Conservation (phyloP, 2,329 filamentous ascomycete genomes). For the Macrophomina tecta region DNA sequence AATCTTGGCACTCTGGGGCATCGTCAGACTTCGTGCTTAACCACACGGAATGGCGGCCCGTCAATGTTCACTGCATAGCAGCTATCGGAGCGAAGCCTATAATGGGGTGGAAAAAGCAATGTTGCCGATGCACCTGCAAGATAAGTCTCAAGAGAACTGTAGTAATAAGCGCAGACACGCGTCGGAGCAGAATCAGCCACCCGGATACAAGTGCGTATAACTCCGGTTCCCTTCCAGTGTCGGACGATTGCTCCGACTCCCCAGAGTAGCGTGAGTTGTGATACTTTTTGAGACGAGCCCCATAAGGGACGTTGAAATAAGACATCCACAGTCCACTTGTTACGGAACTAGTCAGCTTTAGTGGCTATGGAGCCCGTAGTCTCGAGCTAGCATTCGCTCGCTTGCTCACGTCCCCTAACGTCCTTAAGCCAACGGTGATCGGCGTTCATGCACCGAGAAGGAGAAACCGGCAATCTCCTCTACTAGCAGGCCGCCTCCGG, state of each 20-base stretch:
- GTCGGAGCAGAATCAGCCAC: too few species aligned
- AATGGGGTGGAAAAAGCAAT: constrained; percentile 5
- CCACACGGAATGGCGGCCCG: not conserved
- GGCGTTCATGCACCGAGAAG: constrained; percentile 16
- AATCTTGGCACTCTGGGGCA: not conserved
- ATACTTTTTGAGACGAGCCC: not conserved
- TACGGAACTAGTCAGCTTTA: not conserved
- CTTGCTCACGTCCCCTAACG: constrained; percentile 2
- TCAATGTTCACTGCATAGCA: not conserved
- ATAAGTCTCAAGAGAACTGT: too few species aligned
- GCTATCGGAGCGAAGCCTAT: not conserved
- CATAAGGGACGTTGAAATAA: constrained; percentile 11
- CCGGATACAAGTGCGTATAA: too few species aligned
- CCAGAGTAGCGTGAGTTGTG: too few species aligned
- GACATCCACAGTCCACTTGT: not conserved
- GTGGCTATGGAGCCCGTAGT: constrained; percentile 6
- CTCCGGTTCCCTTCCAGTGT: too few species aligned
- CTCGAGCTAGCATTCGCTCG: not conserved
- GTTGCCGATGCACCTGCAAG: too few species aligned
- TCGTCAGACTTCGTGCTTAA: not conserved
- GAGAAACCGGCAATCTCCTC: constrained; percentile 19
- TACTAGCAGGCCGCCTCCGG: not conserved
- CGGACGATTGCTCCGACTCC: too few species aligned
- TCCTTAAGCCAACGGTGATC: constrained; percentile 11
- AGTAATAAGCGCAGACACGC: too few species aligned